These are phyloP conservation scores for Paraphoma chrysanthemicola DNA, from an alignment of 2,329 filamentous ascomycete species.

Conservation along the genomic window DNA sequence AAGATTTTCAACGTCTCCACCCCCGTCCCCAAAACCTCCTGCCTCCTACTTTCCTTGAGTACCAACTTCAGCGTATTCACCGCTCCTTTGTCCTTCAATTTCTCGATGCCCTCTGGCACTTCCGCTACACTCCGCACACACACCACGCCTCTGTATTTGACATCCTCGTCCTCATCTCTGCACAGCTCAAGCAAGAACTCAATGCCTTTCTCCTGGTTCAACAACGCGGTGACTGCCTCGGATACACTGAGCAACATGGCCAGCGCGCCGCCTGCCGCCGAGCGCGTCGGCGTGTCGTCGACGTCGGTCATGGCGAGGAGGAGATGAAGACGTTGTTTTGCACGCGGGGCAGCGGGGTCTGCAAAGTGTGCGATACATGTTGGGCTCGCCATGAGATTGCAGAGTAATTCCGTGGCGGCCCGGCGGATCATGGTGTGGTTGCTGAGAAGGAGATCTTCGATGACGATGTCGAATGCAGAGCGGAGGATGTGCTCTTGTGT, in stretches of 20 bases:
- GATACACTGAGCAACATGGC: slow-evolving; percentile 85
- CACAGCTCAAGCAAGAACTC: slow-evolving; percentile 83
- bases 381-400: slow-evolving; percentile 80
- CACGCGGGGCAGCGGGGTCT: slow-evolving; percentile 66
- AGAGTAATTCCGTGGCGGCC: slow-evolving; percentile 86
- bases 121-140: slow-evolving; percentile 77
- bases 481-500: slow-evolving; percentile 74
- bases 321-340: slow-evolving; percentile 78
- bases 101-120: slow-evolving; percentile 50
- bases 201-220: slow-evolving; percentile 72
- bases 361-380: slow-evolving; percentile 74
- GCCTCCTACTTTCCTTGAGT: slow-evolving; percentile 71
- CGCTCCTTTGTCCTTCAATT: slow-evolving; percentile 64
- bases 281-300: slow-evolving; percentile 78
- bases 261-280: slow-evolving; percentile 85
- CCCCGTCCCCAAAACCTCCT: slow-evolving; percentile 73
- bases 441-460: slow-evolving; percentile 81
- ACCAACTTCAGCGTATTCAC: slow-evolving; percentile 73
- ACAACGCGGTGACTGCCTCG: slow-evolving; percentile 72
- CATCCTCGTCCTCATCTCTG: slow-evolving; percentile 70
- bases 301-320: slow-evolving; percentile 87
- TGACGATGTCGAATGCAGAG: slow-evolving; percentile 72
- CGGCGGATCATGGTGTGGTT: slow-evolving; percentile 78
- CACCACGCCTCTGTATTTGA: slow-evolving; percentile 76
- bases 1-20: slow-evolving; percentile 76